Base-by-base conservation (phyloP, 805 yeast species). In the Teunomyces funiuensis region DNA sequence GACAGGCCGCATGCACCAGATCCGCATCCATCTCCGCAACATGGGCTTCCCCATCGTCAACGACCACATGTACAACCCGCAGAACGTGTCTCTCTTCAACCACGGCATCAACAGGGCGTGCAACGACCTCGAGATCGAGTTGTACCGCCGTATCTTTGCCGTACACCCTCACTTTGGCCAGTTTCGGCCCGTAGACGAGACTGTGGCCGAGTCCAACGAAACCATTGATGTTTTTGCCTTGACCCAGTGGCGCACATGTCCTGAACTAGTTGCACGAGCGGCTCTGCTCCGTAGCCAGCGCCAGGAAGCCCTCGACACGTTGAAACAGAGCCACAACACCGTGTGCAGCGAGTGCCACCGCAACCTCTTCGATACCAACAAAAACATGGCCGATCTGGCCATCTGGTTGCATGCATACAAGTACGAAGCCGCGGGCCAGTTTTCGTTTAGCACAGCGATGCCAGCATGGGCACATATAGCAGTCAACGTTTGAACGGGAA, bases 41-140 rank as follows among this genome's bases (percentile, higher is more conserved):
- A 37, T 77, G 45, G 72, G 73, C 0, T 53, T 46, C 55, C 97
- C 98, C 0, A 91, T 91, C 34, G 88, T 86, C 3, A 90, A 91
- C 58, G 99, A 91, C 60, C 58, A 55, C 19, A 51, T 60, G 9
- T 71, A 71, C 45, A 58, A 61, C 38, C 55, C 58, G 2, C 31
- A 18, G 4, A 42, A 39, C 18, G 19, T 28, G 3, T 30, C 33
- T 5, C 17, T 41, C 9, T 29, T 41, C 13, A 48, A 42, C 28
- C 43, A 44, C 8, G 41, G 39, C 3, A 47, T 55, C 15, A 53
- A 55, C 20, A 25, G 13, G 7, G n/a, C 51, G 6, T 58, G 49
- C 25, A 56, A 55, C 29, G 40, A 44, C 1, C 37, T 62, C 2
- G 71, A 65, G 40, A 28, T 41, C 17, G 46, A 51, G 13, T 25